Evolutionary conservation across 305 asterid genomes (phyloP).

Genomic region (Solanum hybrid): DNA sequence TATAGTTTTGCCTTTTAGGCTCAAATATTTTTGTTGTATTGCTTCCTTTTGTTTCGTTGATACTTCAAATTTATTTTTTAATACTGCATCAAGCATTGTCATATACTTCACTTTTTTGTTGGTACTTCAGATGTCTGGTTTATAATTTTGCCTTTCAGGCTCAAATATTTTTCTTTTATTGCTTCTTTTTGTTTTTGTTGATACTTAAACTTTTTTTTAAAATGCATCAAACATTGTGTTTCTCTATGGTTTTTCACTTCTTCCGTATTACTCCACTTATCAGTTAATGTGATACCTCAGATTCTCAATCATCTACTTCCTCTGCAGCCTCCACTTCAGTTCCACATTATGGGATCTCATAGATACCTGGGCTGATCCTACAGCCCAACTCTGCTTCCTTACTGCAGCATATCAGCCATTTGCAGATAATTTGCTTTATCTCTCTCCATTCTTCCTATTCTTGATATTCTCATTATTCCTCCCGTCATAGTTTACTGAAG

Average conservation of each 20-base stretch:
- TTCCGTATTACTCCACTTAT: background rate
- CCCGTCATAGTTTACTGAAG: background rate
- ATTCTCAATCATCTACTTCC: background rate
- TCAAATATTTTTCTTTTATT: background rate
- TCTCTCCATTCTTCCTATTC: background rate
- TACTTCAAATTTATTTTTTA: background rate
- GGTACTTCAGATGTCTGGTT: background rate
- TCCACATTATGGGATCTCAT: background rate
- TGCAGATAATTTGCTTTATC: background rate
- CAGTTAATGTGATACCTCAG: background rate
- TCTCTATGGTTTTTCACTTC: background rate
- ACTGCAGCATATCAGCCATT: background rate
- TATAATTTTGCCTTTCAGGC: background rate
- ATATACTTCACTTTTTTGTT: background rate
- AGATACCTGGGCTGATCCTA: background rate
- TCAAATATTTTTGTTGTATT: background rate
- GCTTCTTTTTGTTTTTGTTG: background rate
- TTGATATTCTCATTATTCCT: background rate
- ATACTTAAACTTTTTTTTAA: background rate
- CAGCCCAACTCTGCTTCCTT: background rate
- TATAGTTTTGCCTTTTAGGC: background rate
- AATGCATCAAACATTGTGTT: background rate
- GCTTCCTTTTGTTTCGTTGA: background rate
- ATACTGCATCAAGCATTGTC: background rate
- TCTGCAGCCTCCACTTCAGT: background rate